Evolutionary conservation across 2,329 filamentous ascomycete species (phyloP).

Genomic region (Xylariaceae sp.): DNA sequence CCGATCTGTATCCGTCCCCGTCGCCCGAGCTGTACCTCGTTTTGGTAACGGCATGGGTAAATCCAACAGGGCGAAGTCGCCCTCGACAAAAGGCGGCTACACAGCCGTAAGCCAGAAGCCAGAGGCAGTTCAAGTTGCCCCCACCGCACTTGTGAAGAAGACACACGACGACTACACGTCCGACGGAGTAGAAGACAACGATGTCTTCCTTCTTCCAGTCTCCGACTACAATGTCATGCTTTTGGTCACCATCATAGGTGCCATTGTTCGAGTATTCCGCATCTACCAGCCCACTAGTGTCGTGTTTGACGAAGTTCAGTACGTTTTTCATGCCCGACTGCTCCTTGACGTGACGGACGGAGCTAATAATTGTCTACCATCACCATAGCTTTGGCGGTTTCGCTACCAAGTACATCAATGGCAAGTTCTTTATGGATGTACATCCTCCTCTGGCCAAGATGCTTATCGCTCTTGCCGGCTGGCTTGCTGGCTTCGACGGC

Average conservation of each 20-base stretch:
- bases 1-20: conserved; percentile 14
- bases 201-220: conserved; percentile 79
- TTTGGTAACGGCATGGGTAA: conserved; percentile 37
- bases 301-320: conserved; percentile 99
- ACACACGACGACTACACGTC: conserved; percentile 59
- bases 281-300: conserved; percentile 96
- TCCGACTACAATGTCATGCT: conserved; percentile 78
- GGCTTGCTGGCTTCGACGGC: conserved; percentile 90
- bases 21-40: conserved; percentile 4
- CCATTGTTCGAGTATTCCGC: conserved; percentile 80
- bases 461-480: conserved; percentile 90
- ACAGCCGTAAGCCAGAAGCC: conserved; percentile 25
- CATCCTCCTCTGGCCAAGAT: conserved; percentile 96
- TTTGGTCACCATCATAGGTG: conserved; percentile 67
- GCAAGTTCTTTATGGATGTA: conserved; percentile 99
- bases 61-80: conserved; percentile 35
- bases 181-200: conserved; percentile 78
- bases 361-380: conserved; percentile 16
- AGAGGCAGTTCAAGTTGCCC: conserved; percentile 21
- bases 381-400: conserved; percentile 83
- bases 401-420: conserved; percentile 98
- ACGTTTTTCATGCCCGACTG: conserved; percentile 38
- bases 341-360: not conserved
- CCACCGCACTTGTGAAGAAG: conserved; percentile 28
- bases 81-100: conserved; percentile 27